phyloP scores from a whole-genome alignment of 2,329 filamentous ascomycete species.

The Colletotrichum euphorbiae region DNA sequence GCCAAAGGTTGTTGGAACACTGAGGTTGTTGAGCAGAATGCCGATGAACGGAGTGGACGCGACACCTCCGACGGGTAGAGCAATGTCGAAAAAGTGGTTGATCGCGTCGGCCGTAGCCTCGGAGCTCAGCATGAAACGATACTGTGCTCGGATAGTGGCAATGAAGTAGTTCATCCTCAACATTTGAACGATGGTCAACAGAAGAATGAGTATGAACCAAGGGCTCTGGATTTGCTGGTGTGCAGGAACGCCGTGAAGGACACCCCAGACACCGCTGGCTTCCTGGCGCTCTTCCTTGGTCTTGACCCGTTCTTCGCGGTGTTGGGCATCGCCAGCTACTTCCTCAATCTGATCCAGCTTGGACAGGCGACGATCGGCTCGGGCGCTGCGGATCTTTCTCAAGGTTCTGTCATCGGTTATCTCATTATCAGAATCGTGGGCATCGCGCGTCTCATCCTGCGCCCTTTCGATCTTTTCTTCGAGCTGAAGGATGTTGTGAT shows the following conservation, averaged over 20 bases:
- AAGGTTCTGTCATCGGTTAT: conserved; percentile 60
- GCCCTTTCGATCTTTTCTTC: conserved; percentile 54
- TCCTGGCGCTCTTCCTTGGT: conserved; percentile 69
- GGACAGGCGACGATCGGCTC: conserved; percentile 63
- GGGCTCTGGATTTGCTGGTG: conserved; percentile 73
- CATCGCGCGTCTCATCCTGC: conserved; percentile 52
- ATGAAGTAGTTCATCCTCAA: conserved; percentile 78
- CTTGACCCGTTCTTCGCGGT: conserved; percentile 66
- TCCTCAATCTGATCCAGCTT: conserved; percentile 72
- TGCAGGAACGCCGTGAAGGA: conserved; percentile 74
- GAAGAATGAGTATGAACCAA: conserved; percentile 78
- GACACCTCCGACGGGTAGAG: conserved; percentile 76
- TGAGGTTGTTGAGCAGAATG: conserved; percentile 73
- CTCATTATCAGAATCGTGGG: conserved; percentile 67
- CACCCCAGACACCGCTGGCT: conserved; percentile 76
- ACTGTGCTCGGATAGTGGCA: conserved; percentile 76
- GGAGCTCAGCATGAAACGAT: conserved; percentile 73
- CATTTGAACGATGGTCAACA: conserved; percentile 72
- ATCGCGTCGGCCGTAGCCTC: conserved; percentile 51
- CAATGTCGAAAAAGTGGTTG: conserved; percentile 57
- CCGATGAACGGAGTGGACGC: conserved; percentile 79
- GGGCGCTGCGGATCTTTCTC: conserved; percentile 54
- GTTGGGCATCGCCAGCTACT: conserved; percentile 68
- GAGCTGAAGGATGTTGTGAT: conserved; percentile 53
- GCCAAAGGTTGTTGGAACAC: conserved; percentile 69